Conservation (phyloP, 176 grass and related monocot genomes). For the Aegilops umbellulata region DNA sequence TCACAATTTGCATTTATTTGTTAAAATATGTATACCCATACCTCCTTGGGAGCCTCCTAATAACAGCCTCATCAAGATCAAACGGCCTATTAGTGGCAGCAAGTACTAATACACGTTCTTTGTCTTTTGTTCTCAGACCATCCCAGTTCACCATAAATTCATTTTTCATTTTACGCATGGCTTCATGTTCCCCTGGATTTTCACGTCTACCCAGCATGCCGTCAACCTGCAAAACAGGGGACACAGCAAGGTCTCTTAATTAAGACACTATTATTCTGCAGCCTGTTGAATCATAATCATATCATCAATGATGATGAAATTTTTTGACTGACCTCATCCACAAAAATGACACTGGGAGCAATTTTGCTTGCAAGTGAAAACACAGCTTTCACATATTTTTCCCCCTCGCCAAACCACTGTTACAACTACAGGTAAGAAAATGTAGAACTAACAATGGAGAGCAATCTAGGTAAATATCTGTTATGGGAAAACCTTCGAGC, state of each 20-base stretch:
- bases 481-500: conserved; percentile 68
- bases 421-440: conserved; percentile 37
- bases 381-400: conserved; percentile 96
- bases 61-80: conserved; percentile 98
- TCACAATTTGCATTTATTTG: neutral
- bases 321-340: conserved; percentile 81
- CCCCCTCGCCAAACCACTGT: conserved; percentile 99
- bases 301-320: conserved; percentile 1
- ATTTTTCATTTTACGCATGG: conserved; percentile 99
- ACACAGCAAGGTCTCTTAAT: neutral
- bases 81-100: conserved; percentile 98
- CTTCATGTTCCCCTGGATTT: conserved; percentile 98
- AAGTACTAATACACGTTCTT: conserved; percentile 94
- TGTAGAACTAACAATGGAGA: conserved; percentile 17
- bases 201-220: conserved; percentile 94
- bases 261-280: neutral
- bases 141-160: conserved; percentile 99
- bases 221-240: conserved; percentile 58
- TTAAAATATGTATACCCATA: conserved; percentile 19
- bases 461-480: conserved; percentile 14
- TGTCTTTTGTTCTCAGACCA: conserved; percentile 92
- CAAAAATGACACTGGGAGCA: conserved; percentile 96
- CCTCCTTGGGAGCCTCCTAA: conserved; percentile 97
- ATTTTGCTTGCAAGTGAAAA: conserved; percentile 99
- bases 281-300: neutral